Percentiles rank a stretch among this genome's conserved stretches.
phyloP scores from a whole-genome alignment of 1,139 yeast genomes.

The Blastobotrys apis region DNA sequence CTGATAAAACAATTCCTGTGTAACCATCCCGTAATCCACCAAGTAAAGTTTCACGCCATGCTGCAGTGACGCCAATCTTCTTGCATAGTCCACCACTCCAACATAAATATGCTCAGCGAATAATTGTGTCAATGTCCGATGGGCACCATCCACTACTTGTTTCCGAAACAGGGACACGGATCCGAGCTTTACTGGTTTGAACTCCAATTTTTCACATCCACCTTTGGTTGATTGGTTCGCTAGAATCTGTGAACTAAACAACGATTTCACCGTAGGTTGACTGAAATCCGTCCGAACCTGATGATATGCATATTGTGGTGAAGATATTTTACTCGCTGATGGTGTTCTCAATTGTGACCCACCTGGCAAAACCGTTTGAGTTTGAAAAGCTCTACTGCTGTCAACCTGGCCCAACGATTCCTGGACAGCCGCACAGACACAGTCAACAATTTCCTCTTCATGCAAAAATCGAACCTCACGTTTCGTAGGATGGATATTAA shows the following conservation, averaged over 20 bases:
- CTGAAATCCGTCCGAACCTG: constrained; percentile 54
- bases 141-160: constrained; percentile 46
- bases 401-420: constrained; percentile 55
- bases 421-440: constrained; percentile 50
- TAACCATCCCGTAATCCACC: constrained; percentile 73
- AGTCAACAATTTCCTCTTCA: constrained; percentile 81
- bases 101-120: constrained; percentile 70
- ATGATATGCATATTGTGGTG: constrained; percentile 13
- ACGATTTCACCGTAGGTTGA: constrained; percentile 12
- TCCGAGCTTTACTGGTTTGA: constrained; percentile 20
- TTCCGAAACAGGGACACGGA: constrained; percentile 49
- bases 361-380: constrained; percentile 51
- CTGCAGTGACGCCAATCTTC: constrained; percentile 76
- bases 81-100: constrained; percentile 72
- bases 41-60: constrained; percentile 70
- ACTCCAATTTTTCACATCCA: constrained; percentile 9
- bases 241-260: constrained; percentile 2
- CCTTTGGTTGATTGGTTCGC: constrained; percentile 38
- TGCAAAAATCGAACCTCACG: constrained; percentile 81
- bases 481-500: constrained; percentile 94
- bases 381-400: constrained; percentile 60
- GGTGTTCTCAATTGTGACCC: not conserved
- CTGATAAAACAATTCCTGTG: constrained; percentile 72
- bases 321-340: not conserved
- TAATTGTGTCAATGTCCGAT: constrained; percentile 57